Base-by-base conservation (phyloP, 345 rosid genomes). In the Anacardium occidentale region DNA sequence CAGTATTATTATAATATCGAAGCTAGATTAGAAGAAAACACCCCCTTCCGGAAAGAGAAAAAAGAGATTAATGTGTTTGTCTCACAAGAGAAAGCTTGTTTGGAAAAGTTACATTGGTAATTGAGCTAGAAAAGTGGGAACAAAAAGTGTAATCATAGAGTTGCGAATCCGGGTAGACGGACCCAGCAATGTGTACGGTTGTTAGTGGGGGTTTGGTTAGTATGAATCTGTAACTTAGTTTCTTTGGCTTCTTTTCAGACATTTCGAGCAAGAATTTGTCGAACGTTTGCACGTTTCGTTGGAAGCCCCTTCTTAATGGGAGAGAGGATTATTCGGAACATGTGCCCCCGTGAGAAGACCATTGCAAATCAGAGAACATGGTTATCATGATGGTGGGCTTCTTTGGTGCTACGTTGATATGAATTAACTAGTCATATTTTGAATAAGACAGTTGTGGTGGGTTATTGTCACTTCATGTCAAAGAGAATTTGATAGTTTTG, bases 101-200 rank as follows among this genome's bases (percentile, higher is more conserved):
- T 26, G 40, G 32, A 17, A 47, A 52, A 55, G 56, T 2, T 47
- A 51, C 83, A 56, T 86, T 59, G 87, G 83, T 78, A 83, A 83
- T 78, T 82, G 85, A 63, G 76, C 80, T 60, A 40, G 48, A 42
- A 75, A 67, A 68, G 60, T 50, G 20, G 17, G 0, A 50, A 37
- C n/a, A 26, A 75, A 74, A 79, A 58, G 77, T 22, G 44, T 21
- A 57, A 77, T 69, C 61, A 75, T 77, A 74, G 74, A 32, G 61
- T 54, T 15, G n/a, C 25, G 73, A 20, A 26, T 53, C 54, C 53
- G 51, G 52, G 74, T 34, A 18, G 61, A 66, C 3, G 71, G 72
- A 75, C 60, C 76, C 68, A 29, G 54, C 40, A 17, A 52, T 6
- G 7, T 12, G 74, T 61, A 62, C 56, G 73, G 42, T 25, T n/a